A percentile compares a stretch with the other conserved stretches of the same genome.
Evolutionary conservation across 305 asterid species (phyloP).

Genomic region (Fraxinus latifolia): DNA sequence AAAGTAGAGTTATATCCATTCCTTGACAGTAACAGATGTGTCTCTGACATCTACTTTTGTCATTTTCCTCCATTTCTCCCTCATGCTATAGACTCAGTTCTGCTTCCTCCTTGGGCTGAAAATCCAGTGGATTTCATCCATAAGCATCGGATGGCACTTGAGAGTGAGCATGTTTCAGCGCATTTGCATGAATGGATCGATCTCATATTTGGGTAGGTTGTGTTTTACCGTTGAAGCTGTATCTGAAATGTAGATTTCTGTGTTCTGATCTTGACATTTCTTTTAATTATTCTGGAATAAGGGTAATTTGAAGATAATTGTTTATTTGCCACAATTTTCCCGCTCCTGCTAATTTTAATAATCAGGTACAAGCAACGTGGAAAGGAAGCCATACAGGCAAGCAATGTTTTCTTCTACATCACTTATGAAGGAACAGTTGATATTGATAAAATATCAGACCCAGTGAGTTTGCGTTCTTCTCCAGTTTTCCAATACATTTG

Average conservation of each 20-base stretch:
- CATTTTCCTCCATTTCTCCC: constrained; percentile 18
- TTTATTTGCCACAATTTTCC: constrained; percentile 12
- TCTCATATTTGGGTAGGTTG: constrained; percentile 86
- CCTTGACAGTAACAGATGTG: not conserved
- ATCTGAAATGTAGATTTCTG: constrained; percentile 5
- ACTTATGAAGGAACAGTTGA: constrained; percentile 99
- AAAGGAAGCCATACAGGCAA: constrained; percentile 89
- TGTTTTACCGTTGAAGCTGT: constrained; percentile 19
- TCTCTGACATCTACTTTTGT: constrained; percentile 16
- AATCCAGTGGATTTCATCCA: constrained; percentile 90
- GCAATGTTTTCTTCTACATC: constrained; percentile 92
- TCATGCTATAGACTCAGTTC: constrained; percentile 56
- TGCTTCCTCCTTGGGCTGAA: constrained; percentile 96
- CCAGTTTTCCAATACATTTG: constrained; percentile 11
- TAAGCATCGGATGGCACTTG: constrained; percentile 95
- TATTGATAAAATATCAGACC: constrained; percentile 87
- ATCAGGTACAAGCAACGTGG: constrained; percentile 97
- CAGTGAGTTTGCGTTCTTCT: constrained; percentile 55
- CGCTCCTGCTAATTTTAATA: constrained; percentile 23
- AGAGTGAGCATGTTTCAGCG: constrained; percentile 93
- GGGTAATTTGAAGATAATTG: not conserved
- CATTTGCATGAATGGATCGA: constrained; percentile 97
- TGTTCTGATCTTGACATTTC: not conserved
- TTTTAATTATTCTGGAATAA: not conserved
- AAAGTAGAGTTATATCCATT: constrained; percentile 18